phyloP scores from a whole-genome alignment of 495 filamentous ascomycete species.

The Xylona heveae region DNA sequence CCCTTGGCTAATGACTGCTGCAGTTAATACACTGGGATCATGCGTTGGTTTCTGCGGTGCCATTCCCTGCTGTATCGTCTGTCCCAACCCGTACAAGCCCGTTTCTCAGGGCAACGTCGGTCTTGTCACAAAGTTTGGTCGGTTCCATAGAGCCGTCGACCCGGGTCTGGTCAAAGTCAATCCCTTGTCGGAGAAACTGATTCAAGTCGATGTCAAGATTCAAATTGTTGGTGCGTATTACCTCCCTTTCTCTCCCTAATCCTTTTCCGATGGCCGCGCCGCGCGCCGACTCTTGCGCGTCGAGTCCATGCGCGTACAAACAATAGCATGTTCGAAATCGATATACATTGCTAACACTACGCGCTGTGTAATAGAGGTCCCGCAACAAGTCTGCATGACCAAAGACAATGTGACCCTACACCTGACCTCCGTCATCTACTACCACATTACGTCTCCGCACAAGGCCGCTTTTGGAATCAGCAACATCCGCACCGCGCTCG shows the following conservation, averaged over 20 bases:
- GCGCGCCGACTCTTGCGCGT: not conserved
- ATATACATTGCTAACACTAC: slow-evolving; percentile 7
- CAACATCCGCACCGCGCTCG: slow-evolving; percentile 82
- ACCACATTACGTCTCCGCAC: slow-evolving; percentile 88
- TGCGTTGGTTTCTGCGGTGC: slow-evolving; percentile 66
- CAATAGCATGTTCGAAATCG: too few relatives aligned
- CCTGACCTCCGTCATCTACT: slow-evolving; percentile 96
- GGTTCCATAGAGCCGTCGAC: slow-evolving; percentile 91
- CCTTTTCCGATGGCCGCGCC: not conserved
- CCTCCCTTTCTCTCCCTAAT: not conserved
- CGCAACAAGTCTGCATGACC: slow-evolving; percentile 95
- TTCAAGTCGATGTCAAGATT: slow-evolving; percentile 95
- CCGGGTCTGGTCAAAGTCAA: slow-evolving; percentile 96
- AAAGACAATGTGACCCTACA: slow-evolving; percentile 94
- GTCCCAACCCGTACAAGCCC: slow-evolving; percentile 94
- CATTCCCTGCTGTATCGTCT: slow-evolving; percentile 78
- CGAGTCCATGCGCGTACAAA: too few relatives aligned
- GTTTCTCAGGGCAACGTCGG: slow-evolving; percentile 86
- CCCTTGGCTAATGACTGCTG: slow-evolving; percentile 1
- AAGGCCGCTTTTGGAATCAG: slow-evolving; percentile 93
- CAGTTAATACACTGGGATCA: slow-evolving; percentile 58
- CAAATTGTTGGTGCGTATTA: slow-evolving; percentile 60
- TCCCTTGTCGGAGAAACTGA: slow-evolving; percentile 75
- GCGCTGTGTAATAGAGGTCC: slow-evolving; percentile 41
- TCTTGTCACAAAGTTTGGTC: slow-evolving; percentile 85